Base-by-base conservation (phyloP, 192 early-diverging fungal genomes). In the Gaertneriomyces sp. region DNA sequence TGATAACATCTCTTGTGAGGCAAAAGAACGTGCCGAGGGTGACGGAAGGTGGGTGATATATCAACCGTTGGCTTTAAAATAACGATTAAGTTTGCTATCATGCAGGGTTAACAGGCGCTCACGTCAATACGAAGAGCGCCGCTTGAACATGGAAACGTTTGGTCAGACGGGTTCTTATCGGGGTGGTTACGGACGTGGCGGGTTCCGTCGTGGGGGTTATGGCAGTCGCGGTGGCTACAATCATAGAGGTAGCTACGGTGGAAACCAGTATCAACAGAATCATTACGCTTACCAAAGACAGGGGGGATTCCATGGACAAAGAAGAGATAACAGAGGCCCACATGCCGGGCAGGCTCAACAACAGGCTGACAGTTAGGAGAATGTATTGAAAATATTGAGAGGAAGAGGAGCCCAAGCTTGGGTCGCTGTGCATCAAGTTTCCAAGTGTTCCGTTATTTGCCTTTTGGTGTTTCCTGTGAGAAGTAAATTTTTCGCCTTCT, bases 1-100 rank as follows among this genome's bases (percentile, higher is more conserved):
- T 84, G 96, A 97, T 74, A 90, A 97, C 74, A 95, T 98, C 72
- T 94, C 96, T 45, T 95, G 93, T 72, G 96, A 99, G 72, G 84
- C 88, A 40, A 95, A 93, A 76, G 93, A 95, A 68, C 83, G 89
- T 8, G 75, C 83, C 54, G 89, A 89, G 70, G 41, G 54, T 7
- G 77, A 73, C 42, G 84, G 76, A 59, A 66, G 76, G 87, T 88
- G 71, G 11, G 76, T 66, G 51, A 33, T 33, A 33, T 2, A 14
- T 44, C 55, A 49, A 0, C n/a, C 16, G 6, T 7, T 33, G 16
- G 46, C 45, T 38, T 45, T 60, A 59, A 8, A 44, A 49, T 43
- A 12, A 9, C 60, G n/a, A 6, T 38, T 56, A 12, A 56, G 17
- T 16, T 70, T 52, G 5, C 8, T 61, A 19, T 47, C 49, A 20